Conservation (phyloP, 805 yeast species). For the Barnettozyma pratensis region DNA sequence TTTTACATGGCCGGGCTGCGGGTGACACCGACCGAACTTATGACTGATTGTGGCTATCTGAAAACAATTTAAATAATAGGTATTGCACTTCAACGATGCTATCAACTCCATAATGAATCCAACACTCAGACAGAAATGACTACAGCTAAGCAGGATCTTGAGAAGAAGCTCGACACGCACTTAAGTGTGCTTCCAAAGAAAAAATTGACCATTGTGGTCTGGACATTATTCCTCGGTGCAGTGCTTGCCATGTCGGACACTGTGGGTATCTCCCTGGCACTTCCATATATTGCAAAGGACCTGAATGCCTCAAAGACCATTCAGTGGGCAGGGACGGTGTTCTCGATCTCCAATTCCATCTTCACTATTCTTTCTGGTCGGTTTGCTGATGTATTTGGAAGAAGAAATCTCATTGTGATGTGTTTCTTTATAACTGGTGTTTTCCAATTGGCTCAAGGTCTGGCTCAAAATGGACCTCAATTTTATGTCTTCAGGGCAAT, state of each 20-base stretch:
- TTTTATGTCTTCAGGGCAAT: constrained; percentile 42
- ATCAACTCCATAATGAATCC: no score
- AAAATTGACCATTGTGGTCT: background rate
- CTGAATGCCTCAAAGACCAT: constrained; percentile 41
- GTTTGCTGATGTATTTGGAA: constrained; percentile 50
- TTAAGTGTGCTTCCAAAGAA: constrained; percentile 2
- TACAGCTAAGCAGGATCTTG: background rate
- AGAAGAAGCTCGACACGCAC: constrained; percentile 8
- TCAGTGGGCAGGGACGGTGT: constrained; percentile 57
- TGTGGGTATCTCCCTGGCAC: constrained; percentile 42
- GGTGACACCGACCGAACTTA: no score
- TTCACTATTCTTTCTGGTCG: constrained; percentile 52
- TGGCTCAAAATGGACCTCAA: constrained; percentile 40
- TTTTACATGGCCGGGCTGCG: no score
- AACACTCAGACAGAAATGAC: background rate
- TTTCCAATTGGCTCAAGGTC: constrained; percentile 45
- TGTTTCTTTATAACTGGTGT: constrained; percentile 36
- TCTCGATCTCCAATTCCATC: constrained; percentile 44
- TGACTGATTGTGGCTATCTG: no score
- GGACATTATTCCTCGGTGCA: background rate
- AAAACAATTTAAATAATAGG: no score
- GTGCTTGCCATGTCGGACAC: constrained; percentile 31
- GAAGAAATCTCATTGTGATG: constrained; percentile 38
- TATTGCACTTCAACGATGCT: no score
- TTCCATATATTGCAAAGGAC: constrained; percentile 41